Percentiles rank a stretch among this genome's conserved stretches.
These are phyloP conservation scores for Alternaria arbusti DNA, from an alignment of 2,329 filamentous ascomycete species.

Conservation along the genomic window DNA sequence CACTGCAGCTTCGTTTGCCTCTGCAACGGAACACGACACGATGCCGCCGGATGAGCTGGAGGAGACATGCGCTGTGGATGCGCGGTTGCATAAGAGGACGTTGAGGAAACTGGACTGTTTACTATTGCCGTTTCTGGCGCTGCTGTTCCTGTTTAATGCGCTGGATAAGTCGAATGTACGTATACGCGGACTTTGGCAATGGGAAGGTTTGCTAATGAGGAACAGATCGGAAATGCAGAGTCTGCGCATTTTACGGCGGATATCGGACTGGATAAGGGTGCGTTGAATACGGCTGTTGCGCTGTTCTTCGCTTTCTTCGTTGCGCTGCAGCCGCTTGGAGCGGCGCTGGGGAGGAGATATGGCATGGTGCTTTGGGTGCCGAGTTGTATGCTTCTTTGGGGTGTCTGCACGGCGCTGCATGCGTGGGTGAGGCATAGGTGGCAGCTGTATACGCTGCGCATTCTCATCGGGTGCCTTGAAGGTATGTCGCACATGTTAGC, in stretches of 20 bases:
- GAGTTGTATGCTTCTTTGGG: constrained; percentile 63
- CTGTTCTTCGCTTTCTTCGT: constrained; percentile 67
- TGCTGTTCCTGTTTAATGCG: constrained; percentile 61
- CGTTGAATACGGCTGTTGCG: constrained; percentile 63
- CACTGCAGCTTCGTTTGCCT: constrained; percentile 3
- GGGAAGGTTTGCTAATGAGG: too few species aligned
- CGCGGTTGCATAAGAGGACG: constrained; percentile 43
- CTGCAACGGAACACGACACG: constrained; percentile 3
- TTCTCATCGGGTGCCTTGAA: constrained; percentile 57
- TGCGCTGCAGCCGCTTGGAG: constrained; percentile 62
- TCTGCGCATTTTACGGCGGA: constrained; percentile 66
- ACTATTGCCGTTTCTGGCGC: constrained; percentile 59
- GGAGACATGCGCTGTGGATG: not conserved
- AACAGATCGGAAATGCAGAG: constrained; percentile 59
- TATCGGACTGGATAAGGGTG: constrained; percentile 58
- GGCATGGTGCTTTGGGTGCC: constrained; percentile 64
- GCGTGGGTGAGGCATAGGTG: constrained; percentile 55
- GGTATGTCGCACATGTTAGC: constrained; percentile 27
- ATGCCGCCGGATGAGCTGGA: constrained; percentile 18
- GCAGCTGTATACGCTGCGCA: constrained; percentile 56
- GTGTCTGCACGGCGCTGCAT: constrained; percentile 56
- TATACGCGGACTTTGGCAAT: not conserved
- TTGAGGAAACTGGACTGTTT: constrained; percentile 58
- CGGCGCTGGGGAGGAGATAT: constrained; percentile 64
- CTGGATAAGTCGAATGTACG: constrained; percentile 59